Evolutionary conservation across 192 early-diverging fungal genomes (phyloP).

Genomic region (Backusella luteola): DNA sequence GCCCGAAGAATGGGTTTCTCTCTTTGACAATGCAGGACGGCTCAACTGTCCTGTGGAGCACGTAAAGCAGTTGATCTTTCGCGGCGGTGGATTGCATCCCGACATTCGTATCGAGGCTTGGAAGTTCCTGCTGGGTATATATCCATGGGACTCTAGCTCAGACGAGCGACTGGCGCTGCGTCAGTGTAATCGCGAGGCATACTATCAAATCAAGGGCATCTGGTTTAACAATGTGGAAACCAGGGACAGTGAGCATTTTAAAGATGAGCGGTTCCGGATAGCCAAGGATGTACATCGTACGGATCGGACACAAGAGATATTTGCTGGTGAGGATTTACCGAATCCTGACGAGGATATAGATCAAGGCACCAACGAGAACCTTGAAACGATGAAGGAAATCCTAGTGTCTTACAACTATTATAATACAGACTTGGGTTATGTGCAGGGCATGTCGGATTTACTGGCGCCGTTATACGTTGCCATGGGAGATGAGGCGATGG

Average conservation of each 20-base stretch:
- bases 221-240: constrained; percentile 66
- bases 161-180: constrained; percentile 66
- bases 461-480: constrained; percentile 85
- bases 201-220: constrained; percentile 60
- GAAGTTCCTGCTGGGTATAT: constrained; percentile 86
- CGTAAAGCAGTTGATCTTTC: constrained; percentile 65
- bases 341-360: constrained; percentile 44
- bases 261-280: constrained; percentile 68
- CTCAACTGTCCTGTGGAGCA: constrained; percentile 47
- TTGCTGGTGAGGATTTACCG: constrained; percentile 64
- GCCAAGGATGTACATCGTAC: constrained; percentile 95
- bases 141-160: constrained; percentile 82
- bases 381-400: constrained; percentile 88
- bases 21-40: constrained; percentile 55
- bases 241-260: constrained; percentile 50
- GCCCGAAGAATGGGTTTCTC: constrained; percentile 68
- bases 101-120: constrained; percentile 86
- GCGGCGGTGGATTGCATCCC: constrained; percentile 74
- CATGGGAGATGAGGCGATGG: constrained; percentile 85
- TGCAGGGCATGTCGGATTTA: constrained; percentile 98
- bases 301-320: constrained; percentile 80
- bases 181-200: constrained; percentile 47
- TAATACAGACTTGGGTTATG: constrained; percentile 81
- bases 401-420: constrained; percentile 89
- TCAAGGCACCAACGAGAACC: constrained; percentile 65